Base-by-base conservation (phyloP, 345 rosid genomes). In the Limnanthes douglasii region DNA sequence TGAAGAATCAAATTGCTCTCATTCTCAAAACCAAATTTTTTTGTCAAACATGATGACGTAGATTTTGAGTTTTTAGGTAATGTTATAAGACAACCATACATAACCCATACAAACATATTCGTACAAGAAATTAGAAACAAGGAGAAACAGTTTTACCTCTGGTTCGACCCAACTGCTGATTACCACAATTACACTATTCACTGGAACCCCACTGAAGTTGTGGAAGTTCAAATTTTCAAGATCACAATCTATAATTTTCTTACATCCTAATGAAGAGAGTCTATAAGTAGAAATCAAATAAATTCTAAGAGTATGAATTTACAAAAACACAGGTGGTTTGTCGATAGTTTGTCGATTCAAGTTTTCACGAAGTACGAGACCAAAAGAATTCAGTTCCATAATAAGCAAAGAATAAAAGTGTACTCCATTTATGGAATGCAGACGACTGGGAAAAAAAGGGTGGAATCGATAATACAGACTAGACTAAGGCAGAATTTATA, bases 121-220 rank as follows among this genome's bases (percentile, higher is more conserved):
- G 54, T 68, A 8, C 64, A 65, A 65, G 93, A 85, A 38, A 59
- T 44, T 13, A 82, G 93, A 56, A 60, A 48, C 55, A 68, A 56
- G 32, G 76, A 78, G 50, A 75, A 70, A 54, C 79, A 78, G 23
- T 73, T 73, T 49, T 27, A 42, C 30, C 69, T 54, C 8, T 68
- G 82, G 75, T 77, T 77, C 21, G 67, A 72, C 39, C 82, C 76
- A 1, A 62, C 76, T 26, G 64, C 53, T 27, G 72, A 70, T 60
- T 85, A 48, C 58, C 86, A 85, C 60, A 79, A 80, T 63, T 73
- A 80, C 54, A 85, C 93, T 28, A 72, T 85, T 21, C 78, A 68
- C 6, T 66, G 88, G 88, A 77, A 73, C 16, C 90, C 79, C 35
- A 45, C 74, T 2, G 56, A 21, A 60, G 48, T 65, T 40, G 77